phyloP scores from a whole-genome alignment of 2,329 filamentous ascomycete genomes.

The Aspergillus quadrilineatus region DNA sequence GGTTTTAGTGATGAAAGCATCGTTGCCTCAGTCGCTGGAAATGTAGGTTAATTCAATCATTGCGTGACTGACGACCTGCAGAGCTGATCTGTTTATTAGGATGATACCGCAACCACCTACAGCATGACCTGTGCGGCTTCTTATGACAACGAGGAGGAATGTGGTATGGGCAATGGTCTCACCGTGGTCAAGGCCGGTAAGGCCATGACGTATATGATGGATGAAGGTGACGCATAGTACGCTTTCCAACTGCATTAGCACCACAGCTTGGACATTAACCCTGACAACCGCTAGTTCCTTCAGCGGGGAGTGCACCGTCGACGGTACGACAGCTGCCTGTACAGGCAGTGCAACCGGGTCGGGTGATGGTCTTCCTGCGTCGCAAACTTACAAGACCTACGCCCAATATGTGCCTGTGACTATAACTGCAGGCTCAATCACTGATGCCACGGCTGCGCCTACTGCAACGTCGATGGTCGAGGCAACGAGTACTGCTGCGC shows the following conservation, averaged over 20 bases:
- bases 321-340: constrained; percentile 21
- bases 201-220: constrained; percentile 15
- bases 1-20: constrained; percentile 24
- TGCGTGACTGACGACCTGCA: neutral
- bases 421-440: constrained; percentile 21
- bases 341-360: constrained; percentile 15
- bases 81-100: constrained; percentile 9
- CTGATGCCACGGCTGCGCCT: neutral
- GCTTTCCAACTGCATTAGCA: neutral
- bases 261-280: too few species aligned
- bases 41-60: constrained; percentile 14
- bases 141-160: constrained; percentile 23
- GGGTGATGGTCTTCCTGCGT: constrained; percentile 15
- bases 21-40: constrained; percentile 26
- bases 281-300: constrained; percentile 10
- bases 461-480: neutral
- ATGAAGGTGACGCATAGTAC: constrained; percentile 12
- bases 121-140: constrained; percentile 23
- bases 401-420: constrained; percentile 22
- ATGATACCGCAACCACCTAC: constrained; percentile 27
- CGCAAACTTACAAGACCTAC: constrained; percentile 11
- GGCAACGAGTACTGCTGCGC: neutral
- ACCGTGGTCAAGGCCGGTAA: constrained; percentile 19
- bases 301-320: constrained; percentile 20
- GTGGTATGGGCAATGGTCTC: constrained; percentile 30